phyloP scores from a whole-genome alignment of 495 filamentous ascomycete genomes.

The Neurospora discreta region DNA sequence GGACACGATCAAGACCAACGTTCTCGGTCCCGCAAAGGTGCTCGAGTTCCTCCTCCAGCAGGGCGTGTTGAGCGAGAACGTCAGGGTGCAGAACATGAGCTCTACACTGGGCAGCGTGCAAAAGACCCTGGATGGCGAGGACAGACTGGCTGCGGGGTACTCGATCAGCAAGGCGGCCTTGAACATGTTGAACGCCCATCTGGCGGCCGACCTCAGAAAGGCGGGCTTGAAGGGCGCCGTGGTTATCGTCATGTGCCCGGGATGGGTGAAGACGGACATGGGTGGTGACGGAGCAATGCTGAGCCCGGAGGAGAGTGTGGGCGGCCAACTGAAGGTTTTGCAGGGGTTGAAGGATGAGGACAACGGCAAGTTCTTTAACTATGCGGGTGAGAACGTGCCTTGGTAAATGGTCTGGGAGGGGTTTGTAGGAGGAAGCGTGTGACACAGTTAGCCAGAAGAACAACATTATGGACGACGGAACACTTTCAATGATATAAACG shows the following conservation, averaged over 20 bases:
- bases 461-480: neutral
- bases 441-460: neutral
- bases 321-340: conserved; percentile 20
- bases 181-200: conserved; percentile 34
- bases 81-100: conserved; percentile 29
- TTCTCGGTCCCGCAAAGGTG: conserved; percentile 30
- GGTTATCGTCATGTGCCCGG: conserved; percentile 45
- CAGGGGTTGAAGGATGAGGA: conserved; percentile 25
- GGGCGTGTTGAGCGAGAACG: conserved; percentile 11
- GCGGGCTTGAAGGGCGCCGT: conserved; percentile 25
- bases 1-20: conserved; percentile 24
- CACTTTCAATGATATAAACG: neutral
- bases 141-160: conserved; percentile 22
- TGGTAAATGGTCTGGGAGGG: conserved; percentile 16
- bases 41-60: conserved; percentile 19
- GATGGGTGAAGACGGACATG: conserved; percentile 56
- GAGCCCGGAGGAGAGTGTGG: conserved; percentile 33
- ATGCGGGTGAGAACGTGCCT: conserved; percentile 12
- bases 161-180: conserved; percentile 32
- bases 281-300: conserved; percentile 40
- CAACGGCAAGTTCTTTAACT: conserved; percentile 23
- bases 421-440: neutral
- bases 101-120: conserved; percentile 24
- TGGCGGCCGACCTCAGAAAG: conserved; percentile 22
- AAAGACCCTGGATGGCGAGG: neutral